phyloP scores from a whole-genome alignment of 2,329 filamentous ascomycete species.

The Colletotrichum sublineola region DNA sequence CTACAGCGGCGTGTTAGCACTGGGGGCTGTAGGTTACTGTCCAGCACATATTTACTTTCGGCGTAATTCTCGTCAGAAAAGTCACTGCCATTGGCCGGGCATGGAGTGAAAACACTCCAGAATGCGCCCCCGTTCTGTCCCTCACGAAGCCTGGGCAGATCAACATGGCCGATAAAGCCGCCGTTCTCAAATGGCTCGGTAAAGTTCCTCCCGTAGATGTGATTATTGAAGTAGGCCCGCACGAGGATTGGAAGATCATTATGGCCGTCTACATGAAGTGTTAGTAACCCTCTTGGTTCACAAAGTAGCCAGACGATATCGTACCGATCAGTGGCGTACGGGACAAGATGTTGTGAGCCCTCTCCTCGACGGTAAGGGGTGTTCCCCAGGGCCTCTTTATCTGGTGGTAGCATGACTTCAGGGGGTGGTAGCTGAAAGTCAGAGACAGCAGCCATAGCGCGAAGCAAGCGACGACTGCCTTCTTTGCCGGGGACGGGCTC shows the following conservation, averaged over 20 bases:
- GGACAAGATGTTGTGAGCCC: slow-evolving; percentile 61
- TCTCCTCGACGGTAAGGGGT: slow-evolving; percentile 55
- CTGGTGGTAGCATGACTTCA: slow-evolving; percentile 40
- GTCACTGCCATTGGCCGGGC: slow-evolving; percentile 78
- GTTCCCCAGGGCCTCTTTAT: slow-evolving; percentile 44
- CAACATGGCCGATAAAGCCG: slow-evolving; percentile 77
- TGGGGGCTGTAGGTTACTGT: no score
- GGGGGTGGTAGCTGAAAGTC: slow-evolving; percentile 17
- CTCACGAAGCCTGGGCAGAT: slow-evolving; percentile 79
- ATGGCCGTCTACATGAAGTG: slow-evolving; percentile 77
- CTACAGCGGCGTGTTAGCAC: slow-evolving; percentile 49
- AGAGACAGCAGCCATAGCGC: slow-evolving; percentile 37
- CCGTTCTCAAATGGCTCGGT: slow-evolving; percentile 80
- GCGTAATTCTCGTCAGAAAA: slow-evolving; percentile 81
- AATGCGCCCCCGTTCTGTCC: slow-evolving; percentile 88
- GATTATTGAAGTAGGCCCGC: slow-evolving; percentile 76
- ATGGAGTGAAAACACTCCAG: slow-evolving; percentile 88
- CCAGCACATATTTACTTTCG: slow-evolving; percentile 62
- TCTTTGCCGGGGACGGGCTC: slow-evolving; percentile 25
- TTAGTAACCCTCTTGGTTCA: slow-evolving; percentile 2
- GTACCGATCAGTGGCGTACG: slow-evolving; percentile 65
- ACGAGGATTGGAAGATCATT: slow-evolving; percentile 87
- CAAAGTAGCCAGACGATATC: background rate
- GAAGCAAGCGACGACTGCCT: slow-evolving; percentile 35
- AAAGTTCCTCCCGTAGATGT: slow-evolving; percentile 82